Percentiles rank a stretch among this genome's conserved stretches.
phyloP scores from a whole-genome alignment of 2,329 filamentous ascomycete genomes.

The Trichoderma endophyticum region DNA sequence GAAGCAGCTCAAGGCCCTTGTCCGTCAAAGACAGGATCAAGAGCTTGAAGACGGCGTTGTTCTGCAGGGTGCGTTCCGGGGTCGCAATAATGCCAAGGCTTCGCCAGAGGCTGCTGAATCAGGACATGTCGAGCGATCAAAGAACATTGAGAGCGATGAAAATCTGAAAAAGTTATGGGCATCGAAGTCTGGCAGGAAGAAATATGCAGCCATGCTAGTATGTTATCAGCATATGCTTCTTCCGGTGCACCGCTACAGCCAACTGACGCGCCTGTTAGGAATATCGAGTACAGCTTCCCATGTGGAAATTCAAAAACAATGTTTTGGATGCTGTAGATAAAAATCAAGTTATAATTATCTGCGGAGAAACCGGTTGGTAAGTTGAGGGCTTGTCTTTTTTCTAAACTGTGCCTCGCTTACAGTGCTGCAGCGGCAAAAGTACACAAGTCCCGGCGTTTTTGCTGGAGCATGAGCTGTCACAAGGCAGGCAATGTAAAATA shows the following conservation, averaged over 20 bases:
- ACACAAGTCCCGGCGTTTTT: slow-evolving; percentile 96
- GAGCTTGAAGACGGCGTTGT: slow-evolving; percentile 73
- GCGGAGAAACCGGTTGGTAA: slow-evolving; percentile 89
- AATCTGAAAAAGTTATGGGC: slow-evolving; percentile 58
- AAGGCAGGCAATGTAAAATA: slow-evolving; percentile 81
- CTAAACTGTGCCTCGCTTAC: slow-evolving; percentile 23
- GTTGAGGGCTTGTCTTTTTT: slow-evolving; percentile 13
- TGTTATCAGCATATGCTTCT: slow-evolving; percentile 25
- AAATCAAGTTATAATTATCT: slow-evolving; percentile 87
- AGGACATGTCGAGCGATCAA: slow-evolving; percentile 43
- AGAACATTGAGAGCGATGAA: slow-evolving; percentile 40
- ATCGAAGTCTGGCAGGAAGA: slow-evolving; percentile 53
- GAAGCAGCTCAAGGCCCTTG: slow-evolving; percentile 64
- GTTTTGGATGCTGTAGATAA: slow-evolving; percentile 74
- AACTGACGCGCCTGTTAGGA: slow-evolving; percentile 32
- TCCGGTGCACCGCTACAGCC: not conserved
- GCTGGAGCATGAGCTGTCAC: slow-evolving; percentile 79
- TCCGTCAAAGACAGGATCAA: slow-evolving; percentile 65
- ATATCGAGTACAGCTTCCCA: slow-evolving; percentile 77
- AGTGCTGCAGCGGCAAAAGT: slow-evolving; percentile 69
- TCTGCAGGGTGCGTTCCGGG: slow-evolving; percentile 71
- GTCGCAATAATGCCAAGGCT: slow-evolving; percentile 48
- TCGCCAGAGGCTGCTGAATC: slow-evolving; percentile 49
- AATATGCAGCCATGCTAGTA: slow-evolving; percentile 76
- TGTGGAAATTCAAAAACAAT: slow-evolving; percentile 78